phyloP scores from a whole-genome alignment of 2,329 filamentous ascomycete genomes.

The Exophiala phaeomuriformis region DNA sequence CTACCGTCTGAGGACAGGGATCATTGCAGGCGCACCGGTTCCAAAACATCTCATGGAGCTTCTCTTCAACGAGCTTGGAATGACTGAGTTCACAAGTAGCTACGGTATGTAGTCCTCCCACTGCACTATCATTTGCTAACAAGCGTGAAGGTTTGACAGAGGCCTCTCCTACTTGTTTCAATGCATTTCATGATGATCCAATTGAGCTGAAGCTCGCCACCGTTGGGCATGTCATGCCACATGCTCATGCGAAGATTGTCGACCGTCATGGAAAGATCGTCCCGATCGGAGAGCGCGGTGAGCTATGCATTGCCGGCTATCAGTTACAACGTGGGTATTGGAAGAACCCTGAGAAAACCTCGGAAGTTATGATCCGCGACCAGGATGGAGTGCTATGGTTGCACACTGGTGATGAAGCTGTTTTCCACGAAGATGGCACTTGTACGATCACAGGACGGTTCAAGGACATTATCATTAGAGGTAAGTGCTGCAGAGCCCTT shows the following conservation, averaged over 20 bases:
- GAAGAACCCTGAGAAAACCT: slow-evolving; percentile 67
- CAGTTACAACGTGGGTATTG: slow-evolving; percentile 57
- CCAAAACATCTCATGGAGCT: slow-evolving; percentile 67
- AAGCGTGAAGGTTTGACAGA: slow-evolving; percentile 57
- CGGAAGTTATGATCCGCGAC: slow-evolving; percentile 62
- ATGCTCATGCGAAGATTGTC: slow-evolving; percentile 70
- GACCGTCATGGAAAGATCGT: slow-evolving; percentile 59
- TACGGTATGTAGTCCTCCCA: slow-evolving; percentile 38
- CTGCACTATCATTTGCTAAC: background rate
- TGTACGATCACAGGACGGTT: slow-evolving; percentile 67
- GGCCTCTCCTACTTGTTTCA: slow-evolving; percentile 73
- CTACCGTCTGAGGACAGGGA: slow-evolving; percentile 61
- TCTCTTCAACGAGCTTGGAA: slow-evolving; percentile 63
- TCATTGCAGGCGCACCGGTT: slow-evolving; percentile 71
- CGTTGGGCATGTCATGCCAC: slow-evolving; percentile 69
- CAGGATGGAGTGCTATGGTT: slow-evolving; percentile 53
- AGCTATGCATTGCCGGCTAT: slow-evolving; percentile 72
- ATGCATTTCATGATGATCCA: slow-evolving; percentile 66
- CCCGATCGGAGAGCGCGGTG: slow-evolving; percentile 60
- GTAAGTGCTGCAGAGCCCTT: slow-evolving; percentile 29
- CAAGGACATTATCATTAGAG: slow-evolving; percentile 73
- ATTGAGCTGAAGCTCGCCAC: slow-evolving; percentile 61
- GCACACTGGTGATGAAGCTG: slow-evolving; percentile 55
- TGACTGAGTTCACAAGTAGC: slow-evolving; percentile 64
- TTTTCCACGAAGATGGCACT: slow-evolving; percentile 53